Base-by-base conservation (phyloP, 2,329 filamentous ascomycete species). In the Apiospora aurea region DNA sequence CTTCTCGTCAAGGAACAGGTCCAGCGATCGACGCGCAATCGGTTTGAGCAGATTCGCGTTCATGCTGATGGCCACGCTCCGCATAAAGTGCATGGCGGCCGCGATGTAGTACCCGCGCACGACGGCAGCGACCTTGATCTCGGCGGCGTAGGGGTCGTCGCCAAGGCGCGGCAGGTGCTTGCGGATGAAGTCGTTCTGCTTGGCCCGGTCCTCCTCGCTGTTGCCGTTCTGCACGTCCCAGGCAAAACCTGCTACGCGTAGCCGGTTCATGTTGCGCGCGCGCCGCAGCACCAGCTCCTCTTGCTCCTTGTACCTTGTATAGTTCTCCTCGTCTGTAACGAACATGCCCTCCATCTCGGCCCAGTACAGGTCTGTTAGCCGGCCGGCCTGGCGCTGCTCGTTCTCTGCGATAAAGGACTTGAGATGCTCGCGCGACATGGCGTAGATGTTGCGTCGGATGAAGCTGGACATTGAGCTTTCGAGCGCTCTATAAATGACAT, bases 51-150 rank as follows among this genome's bases (percentile, higher is more conserved):
- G 72, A 21, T 75, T 73, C 21, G 78, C 76, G 51, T 80, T 80
- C 11, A 81, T 77, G 44, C 76, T 77, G 75, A 80, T 78, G 0
- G 79, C 78, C 0, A 87, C 76, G 0, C 78, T 78, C 41, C 95
- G 92, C 0, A 90, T 85, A 75, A 94, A 92, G 1, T 92, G 87
- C 46, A 86, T 82, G 0, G 89, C 87, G 0, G 93, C 92, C 5
- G 92, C 87, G 67, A 89, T 85, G 77, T 95, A 95, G 79, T 94
- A 95, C 0, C 88, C 91, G 0, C 91, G 84, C 64, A 93, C 86
- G 4, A 90, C 89, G 0, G 90, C 86, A 0, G 92, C 87, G 0
- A 92, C 88, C 11, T 87, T 83, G 0, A 95, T 80, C 77, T 94
- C 92, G 0, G 82, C 80, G 1, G 84, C 78, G 75, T 89, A 94